Percentiles rank a stretch among this genome's conserved stretches.
These are phyloP conservation scores for Kwoniella sp. DNA, from an alignment of 768 basidiomycete genomes.

Conservation along the genomic window DNA sequence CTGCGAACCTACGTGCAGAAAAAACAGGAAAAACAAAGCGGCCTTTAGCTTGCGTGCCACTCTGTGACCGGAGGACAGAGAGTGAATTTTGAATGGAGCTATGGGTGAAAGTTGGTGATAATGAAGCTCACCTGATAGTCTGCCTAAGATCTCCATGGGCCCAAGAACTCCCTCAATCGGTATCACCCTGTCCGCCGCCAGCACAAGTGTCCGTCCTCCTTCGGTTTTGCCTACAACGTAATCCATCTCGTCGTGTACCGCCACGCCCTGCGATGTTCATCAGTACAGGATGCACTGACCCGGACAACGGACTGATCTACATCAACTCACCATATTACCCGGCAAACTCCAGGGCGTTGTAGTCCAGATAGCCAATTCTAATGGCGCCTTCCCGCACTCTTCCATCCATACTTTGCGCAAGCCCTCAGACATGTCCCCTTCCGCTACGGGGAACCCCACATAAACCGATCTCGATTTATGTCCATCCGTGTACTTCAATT, in stretches of 20 bases:
- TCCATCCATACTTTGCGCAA: slow-evolving; percentile 30
- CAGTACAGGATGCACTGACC: background rate
- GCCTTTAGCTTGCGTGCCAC: too few relatives aligned
- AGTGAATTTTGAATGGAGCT: too few relatives aligned
- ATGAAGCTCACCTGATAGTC: slow-evolving; percentile 48
- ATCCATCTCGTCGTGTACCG: slow-evolving; percentile 71
- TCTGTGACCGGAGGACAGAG: background rate
- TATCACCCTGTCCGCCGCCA: slow-evolving; percentile 56
- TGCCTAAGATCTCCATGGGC: slow-evolving; percentile 45
- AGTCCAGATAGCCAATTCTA: slow-evolving; percentile 81
- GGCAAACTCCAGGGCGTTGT: slow-evolving; percentile 97
- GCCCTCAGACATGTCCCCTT: slow-evolving; percentile 39
- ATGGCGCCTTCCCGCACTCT: slow-evolving; percentile 45
- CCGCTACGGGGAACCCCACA: slow-evolving; percentile 70
- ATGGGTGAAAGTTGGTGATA: background rate
- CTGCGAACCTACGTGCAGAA: slow-evolving; percentile 56
- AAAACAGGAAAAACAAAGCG: too few relatives aligned
- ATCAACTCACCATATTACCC: slow-evolving; percentile 84
- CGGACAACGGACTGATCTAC: background rate
- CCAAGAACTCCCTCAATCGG: slow-evolving; percentile 53
- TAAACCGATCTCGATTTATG: slow-evolving; percentile 87
- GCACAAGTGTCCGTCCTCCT: slow-evolving; percentile 50
- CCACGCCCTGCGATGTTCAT: slow-evolving; percentile 69
- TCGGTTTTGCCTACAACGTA: slow-evolving; percentile 62
- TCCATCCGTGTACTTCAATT: slow-evolving; percentile 84